These are phyloP conservation scores for Ramalina intermedia DNA, from an alignment of 495 filamentous ascomycete species.

Conservation along the genomic window DNA sequence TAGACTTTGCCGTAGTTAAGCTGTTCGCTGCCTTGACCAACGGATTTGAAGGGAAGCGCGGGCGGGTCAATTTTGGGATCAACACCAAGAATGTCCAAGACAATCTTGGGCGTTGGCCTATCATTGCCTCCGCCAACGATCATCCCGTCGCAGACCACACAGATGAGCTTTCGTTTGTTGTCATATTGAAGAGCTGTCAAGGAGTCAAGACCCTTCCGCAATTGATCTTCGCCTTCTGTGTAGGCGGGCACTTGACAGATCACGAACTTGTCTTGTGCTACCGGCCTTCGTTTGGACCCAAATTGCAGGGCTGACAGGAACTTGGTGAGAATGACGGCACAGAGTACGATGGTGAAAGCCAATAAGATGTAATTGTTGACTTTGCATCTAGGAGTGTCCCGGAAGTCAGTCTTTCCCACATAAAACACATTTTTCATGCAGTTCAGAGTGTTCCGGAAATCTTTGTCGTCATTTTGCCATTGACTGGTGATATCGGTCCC, in stretches of 20 bases:
- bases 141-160: slow-evolving; percentile 88
- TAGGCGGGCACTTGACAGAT: slow-evolving; percentile 97
- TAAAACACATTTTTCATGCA: slow-evolving; percentile 82
- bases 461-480: slow-evolving; percentile 37
- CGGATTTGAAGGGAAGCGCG: slow-evolving; percentile 78
- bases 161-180: slow-evolving; percentile 92
- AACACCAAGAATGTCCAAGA: slow-evolving; percentile 90
- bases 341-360: slow-evolving; percentile 69
- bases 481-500: slow-evolving; percentile 59
- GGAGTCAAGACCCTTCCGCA: slow-evolving; percentile 86
- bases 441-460: slow-evolving; percentile 43
- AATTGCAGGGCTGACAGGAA: slow-evolving; percentile 92
- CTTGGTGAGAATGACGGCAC: slow-evolving; percentile 67
- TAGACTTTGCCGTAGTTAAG: slow-evolving; percentile 98
- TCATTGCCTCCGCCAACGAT: slow-evolving; percentile 95
- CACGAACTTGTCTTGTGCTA: slow-evolving; percentile 93
- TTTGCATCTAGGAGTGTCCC: slow-evolving; percentile 57
- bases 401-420: slow-evolving; percentile 71
- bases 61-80: slow-evolving; percentile 94
- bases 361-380: slow-evolving; percentile 89
- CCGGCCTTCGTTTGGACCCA: slow-evolving; percentile 76
- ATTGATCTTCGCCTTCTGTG: slow-evolving; percentile 89
- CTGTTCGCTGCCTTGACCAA: slow-evolving; percentile 81
- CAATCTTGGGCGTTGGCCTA: slow-evolving; percentile 91
- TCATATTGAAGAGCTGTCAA: slow-evolving; percentile 90